Evolutionary conservation across 208 protist species (phyloP), one percentile per base, ranked within the genome.

Genomic region (Jaenimonas drosophilae): DNA sequence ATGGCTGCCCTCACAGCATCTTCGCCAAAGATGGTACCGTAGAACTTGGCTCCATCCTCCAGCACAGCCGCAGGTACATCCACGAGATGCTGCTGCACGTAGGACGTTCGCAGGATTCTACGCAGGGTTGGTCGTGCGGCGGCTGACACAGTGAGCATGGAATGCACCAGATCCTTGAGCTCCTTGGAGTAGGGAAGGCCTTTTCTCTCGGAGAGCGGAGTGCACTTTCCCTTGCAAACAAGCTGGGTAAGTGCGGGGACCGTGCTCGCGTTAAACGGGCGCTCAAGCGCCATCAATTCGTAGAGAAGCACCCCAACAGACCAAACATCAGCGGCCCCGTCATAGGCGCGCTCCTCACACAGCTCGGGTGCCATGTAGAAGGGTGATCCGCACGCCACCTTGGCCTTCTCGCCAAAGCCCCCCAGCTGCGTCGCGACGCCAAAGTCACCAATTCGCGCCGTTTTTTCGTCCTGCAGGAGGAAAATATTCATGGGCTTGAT

Each of bases 301-400:
- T 97, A 98, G 5, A 97, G 56, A 6, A 97, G 42, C 2, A 97
- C 91, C 19, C 97, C 97, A 30, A 92, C 64, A 4, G 76, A 83
- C 96, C 97, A 99, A 63, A 96, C 88, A 53, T 99, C 97, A 1
- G 95, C 93, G 20, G 71, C 79, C 28, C 85, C 86, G 47, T 89
- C 89, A 72, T 98, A 96, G 0, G 67, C 62, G 14, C 64, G 61
- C 28, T 91, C 74, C 51, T 78, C 50, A 20, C 96, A 71, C 37
- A 98, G 64, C 68, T 98, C 94, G 14, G 95, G 89, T 5, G 96
- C 83, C 59, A 94, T 81, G 70, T 91, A 95, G 51, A 79, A 82
- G 12, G 89, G 85, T 26, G 89, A 91, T 20, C 89, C 89, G 38
- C 81, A 92, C 16, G 68, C 71, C 30, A 60, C 66, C 64, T 81